Evolutionary conservation across 441 rosid genomes (phyloP), one percentile per base, ranked within the genome.

Genomic region (Brassica hybrid): DNA sequence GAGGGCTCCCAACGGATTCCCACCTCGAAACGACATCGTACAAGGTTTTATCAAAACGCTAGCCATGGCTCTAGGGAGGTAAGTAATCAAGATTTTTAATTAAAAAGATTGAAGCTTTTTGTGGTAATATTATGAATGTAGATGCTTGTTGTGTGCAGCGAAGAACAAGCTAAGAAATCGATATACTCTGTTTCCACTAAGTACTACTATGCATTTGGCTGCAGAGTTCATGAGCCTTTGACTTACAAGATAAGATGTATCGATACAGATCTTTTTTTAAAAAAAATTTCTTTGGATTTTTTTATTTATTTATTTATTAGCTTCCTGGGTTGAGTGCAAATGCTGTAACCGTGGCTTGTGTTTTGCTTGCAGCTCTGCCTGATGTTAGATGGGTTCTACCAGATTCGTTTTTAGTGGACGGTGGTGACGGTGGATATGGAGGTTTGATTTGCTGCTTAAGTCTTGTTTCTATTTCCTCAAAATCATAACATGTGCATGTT

Each of bases 101-200:
- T 4, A 36, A 7, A 7, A 64, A 70, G 36, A 23, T 70, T 10
- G 25, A 76, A 70, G 5, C 67, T 27, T 27, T 77, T 71, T 58
- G 25, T 63, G 65, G 30, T 59, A 81, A 6, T 34, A 34, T 34
- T 34, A 34, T 34, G 38, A 34, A 34, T 34, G 38, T 34, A 2
- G 84, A 81, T 45, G 6, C 45, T 50, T 62, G 41, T 65, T 78
- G 19, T 67, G 17, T 72, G 67, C 74, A 81, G 85, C 9, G 86
- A 85, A 79, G 85, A 83, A 69, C 83, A 87, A 56, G 85, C 88
- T 0, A 83, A 82, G 82, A 82, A 45, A 76, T 78, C 87, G 9
- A 82, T 86, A 8, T 85, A 86, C 56, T 83, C 87, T 63, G 87
- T 85, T 18, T 85, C 88, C 9, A 83, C 88, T 7, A 83, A 80